Conservation (phyloP, 768 basidiomycete species). For the Pholiota molesta region DNA sequence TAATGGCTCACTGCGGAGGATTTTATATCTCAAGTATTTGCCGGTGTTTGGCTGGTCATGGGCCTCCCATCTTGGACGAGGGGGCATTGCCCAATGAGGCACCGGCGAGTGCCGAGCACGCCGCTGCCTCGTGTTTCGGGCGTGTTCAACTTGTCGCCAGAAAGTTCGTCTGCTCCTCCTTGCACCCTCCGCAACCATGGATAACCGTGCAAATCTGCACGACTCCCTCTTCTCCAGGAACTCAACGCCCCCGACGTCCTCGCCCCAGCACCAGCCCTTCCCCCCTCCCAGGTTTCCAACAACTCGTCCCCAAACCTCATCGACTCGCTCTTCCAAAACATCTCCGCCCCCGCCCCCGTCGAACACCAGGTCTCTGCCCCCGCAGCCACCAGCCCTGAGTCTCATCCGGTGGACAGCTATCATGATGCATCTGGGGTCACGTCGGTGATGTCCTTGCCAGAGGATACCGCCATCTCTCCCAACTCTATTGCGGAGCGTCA, state of each 20-base stretch:
- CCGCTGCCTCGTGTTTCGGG: conserved; percentile 46
- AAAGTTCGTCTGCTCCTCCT: conserved; percentile 20
- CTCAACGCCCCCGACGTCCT: conserved; percentile 49
- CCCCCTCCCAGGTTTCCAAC: conserved; percentile 39
- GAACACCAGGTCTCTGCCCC: conserved; percentile 34
- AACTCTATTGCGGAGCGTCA: conserved; percentile 64
- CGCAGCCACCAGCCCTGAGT: conserved; percentile 1
- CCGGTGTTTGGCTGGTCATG: conserved; percentile 20
- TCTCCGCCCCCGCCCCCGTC: conserved; percentile 41
- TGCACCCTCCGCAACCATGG: conserved; percentile 33
- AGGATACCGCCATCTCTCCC: conserved; percentile 45
- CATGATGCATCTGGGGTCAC: conserved; percentile 36
- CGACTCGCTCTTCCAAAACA: conserved; percentile 68
- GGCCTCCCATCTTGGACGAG: background rate
- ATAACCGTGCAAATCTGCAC: conserved; percentile 44
- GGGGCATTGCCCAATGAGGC: conserved; percentile 7
- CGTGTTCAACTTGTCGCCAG: conserved; percentile 36
- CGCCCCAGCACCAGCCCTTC: conserved; percentile 34
- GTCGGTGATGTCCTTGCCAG: conserved; percentile 47
- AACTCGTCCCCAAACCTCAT: conserved; percentile 60
- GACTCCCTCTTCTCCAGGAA: conserved; percentile 56
- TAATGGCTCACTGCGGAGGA: background rate
- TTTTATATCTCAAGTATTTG: conserved; percentile 23
- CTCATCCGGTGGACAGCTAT: conserved; percentile 21
- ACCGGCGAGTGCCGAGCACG: conserved; percentile 34